Conservation (phyloP, 352 stramenopile species). For the Globisporangium canariense region DNA sequence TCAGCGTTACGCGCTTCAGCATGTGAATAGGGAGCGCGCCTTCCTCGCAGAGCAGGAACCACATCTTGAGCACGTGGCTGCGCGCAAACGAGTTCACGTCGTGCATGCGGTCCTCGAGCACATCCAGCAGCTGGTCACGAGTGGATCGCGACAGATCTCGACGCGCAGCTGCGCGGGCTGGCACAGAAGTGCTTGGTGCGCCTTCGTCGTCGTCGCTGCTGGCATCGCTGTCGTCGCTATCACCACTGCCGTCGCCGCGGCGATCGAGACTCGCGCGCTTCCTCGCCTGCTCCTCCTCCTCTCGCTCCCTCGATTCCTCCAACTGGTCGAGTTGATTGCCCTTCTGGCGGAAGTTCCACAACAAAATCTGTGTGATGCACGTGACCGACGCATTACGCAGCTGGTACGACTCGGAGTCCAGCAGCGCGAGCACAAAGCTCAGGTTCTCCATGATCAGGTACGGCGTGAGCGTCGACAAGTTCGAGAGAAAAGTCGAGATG, state of each 20-base stretch:
- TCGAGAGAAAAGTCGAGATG: slow-evolving; percentile 69
- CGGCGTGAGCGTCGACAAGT: slow-evolving; percentile 55
- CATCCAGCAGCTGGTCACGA: slow-evolving; percentile 75
- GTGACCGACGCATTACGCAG: slow-evolving; percentile 70
- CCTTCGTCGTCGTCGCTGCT: slow-evolving; percentile 22
- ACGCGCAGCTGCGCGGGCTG: slow-evolving; percentile 1
- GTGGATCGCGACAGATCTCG: slow-evolving; percentile 60
- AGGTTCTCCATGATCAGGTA: slow-evolving; percentile 73
- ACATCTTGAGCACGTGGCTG: slow-evolving; percentile 90
- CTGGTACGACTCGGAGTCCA: slow-evolving; percentile 77
- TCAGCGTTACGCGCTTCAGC: slow-evolving; percentile 73
- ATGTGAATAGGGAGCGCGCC: slow-evolving; percentile 85
- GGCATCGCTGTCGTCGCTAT: slow-evolving; percentile 15
- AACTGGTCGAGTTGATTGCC: slow-evolving; percentile 20
- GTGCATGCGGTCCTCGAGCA: slow-evolving; percentile 87
- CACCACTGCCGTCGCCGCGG: slow-evolving; percentile 23
- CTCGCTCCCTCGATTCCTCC: slow-evolving; percentile 7
- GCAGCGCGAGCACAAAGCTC: slow-evolving; percentile 68
- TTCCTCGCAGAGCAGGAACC: slow-evolving; percentile 79
- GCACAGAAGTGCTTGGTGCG: not conserved
- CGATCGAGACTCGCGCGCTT: slow-evolving; percentile 12
- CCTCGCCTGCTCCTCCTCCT: slow-evolving; percentile 7
- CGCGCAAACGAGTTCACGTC: slow-evolving; percentile 94
- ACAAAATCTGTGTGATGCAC: slow-evolving; percentile 70
- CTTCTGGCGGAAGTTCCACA: slow-evolving; percentile 72